These are phyloP conservation scores for Melanomma pulvis-pyrius DNA, from an alignment of 495 filamentous ascomycete genomes.

Conservation along the genomic window DNA sequence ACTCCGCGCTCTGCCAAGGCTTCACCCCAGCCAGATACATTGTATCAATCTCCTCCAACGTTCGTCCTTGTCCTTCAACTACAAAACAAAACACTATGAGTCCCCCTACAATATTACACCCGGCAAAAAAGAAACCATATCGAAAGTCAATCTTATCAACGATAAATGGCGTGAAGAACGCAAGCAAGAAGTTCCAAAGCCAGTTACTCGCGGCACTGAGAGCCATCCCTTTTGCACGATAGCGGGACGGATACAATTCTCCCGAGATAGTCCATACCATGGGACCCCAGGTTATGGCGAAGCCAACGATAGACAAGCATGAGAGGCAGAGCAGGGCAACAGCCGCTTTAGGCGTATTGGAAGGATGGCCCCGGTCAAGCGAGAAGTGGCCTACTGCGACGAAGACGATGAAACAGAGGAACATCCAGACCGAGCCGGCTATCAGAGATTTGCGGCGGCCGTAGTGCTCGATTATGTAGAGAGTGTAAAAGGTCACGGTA, in stretches of 20 bases:
- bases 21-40: constrained; percentile 75
- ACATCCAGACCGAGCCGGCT: constrained; percentile 78
- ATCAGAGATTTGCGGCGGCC: constrained; percentile 82
- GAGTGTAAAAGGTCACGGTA: constrained; percentile 75
- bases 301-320: constrained; percentile 61
- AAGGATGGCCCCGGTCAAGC: constrained; percentile 30
- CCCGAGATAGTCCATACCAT: constrained; percentile 82
- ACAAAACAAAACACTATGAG: constrained; percentile 76
- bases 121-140: constrained; percentile 81
- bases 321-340: constrained; percentile 44
- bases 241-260: constrained; percentile 82
- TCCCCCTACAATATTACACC: constrained; percentile 63
- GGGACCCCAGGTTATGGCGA: constrained; percentile 52
- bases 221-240: constrained; percentile 77
- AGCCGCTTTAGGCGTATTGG: constrained; percentile 11
- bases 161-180: constrained; percentile 80
- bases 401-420: constrained; percentile 82
- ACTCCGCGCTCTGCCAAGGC: constrained; percentile 64
- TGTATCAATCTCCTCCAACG: constrained; percentile 79
- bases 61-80: constrained; percentile 67
- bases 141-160: constrained; percentile 68
- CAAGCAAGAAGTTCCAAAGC: constrained; percentile 74
- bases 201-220: constrained; percentile 84
- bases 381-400: constrained; percentile 63
- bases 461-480: constrained; percentile 79